Evolutionary conservation across 345 rosid genomes (phyloP), one percentile per base, ranked within the genome.

Genomic region (Gossypium rotundifolium): DNA sequence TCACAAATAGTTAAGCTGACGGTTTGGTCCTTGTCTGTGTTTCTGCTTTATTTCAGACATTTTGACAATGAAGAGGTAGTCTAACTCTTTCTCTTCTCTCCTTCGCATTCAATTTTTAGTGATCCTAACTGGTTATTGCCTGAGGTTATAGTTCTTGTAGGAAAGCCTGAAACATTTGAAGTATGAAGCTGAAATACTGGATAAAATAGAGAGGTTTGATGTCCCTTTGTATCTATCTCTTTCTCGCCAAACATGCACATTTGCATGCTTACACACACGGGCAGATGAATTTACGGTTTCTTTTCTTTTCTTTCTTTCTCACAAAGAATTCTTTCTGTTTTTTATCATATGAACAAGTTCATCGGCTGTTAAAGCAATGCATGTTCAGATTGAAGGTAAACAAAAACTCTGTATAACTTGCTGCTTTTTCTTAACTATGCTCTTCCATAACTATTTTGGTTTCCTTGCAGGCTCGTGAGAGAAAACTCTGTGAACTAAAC

Each of bases 381-480:
- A 48, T 57, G 2, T 54, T 55, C 76, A 83, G 86, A 48, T 66
- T 74, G 14, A 78, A 83, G 86, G 86, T 83, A 63, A 60, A n/a
- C 4, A 29, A 76, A 55, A 51, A 33, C 23, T 54, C 7, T 33
- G 52, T 48, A 40, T 71, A 20, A 18, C 72, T 49, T 52, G 25
- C 73, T 70, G 14, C 12, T 70, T 0, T 17, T 11, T 70, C 44
- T 48, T 53, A 18, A 14, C 25, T 23, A 53, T 33, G 12, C 1
- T 18, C 25, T 33, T 17, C 27, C 75, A 3, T 49, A 11, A 53
- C 42, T 33, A 10, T 48, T 14, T 25, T 71, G 57, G 11, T 44
- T 71, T 60, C 3, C 9, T 33, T 33, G 38, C 38, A 83, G 84
- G 54, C 42, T 65, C 82, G 80, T 3, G 77, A 83, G 75, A 72